These are phyloP conservation scores for Saccharomycopsis fibuligera DNA, from an alignment of 805 yeast genomes.

Conservation along the genomic window DNA sequence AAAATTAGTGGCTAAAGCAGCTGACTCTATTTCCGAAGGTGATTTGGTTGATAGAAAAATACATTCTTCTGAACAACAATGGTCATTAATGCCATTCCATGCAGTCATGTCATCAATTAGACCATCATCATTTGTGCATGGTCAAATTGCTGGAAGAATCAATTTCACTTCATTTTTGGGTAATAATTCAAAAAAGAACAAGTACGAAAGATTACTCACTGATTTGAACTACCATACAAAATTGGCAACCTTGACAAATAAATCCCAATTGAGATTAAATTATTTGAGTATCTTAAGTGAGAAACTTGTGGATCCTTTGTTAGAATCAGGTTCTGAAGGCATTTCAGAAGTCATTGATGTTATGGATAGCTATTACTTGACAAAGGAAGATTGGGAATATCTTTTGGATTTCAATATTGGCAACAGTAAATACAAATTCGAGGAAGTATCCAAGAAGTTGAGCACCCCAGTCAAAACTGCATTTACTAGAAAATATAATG, in stretches of 20 bases:
- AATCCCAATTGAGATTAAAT: conserved; percentile 65
- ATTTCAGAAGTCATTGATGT: conserved; percentile 57
- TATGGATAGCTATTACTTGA: conserved; percentile 80
- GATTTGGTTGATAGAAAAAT: conserved; percentile 78
- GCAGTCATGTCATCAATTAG: conserved; percentile 78
- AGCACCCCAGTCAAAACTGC: conserved; percentile 76
- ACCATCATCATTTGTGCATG: conserved; percentile 73
- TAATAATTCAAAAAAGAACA: conserved; percentile 77
- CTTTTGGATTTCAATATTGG: conserved; percentile 83
- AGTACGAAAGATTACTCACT: conserved; percentile 71
- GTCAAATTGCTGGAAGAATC: conserved; percentile 59
- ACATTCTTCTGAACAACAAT: conserved; percentile 86
- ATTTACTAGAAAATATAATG: conserved; percentile 81
- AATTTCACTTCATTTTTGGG: conserved; percentile 87
- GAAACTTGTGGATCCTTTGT: conserved; percentile 53
- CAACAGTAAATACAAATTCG: conserved; percentile 32
- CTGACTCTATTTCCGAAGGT: conserved; percentile 79
- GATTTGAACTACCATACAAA: conserved; percentile 87
- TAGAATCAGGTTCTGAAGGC: conserved; percentile 52
- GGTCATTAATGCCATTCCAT: conserved; percentile 90
- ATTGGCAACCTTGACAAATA: conserved; percentile 70
- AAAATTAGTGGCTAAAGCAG: conserved; percentile 64
- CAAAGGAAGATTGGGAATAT: conserved; percentile 89
- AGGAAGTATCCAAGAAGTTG: conserved; percentile 50
- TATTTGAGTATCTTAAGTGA: conserved; percentile 62